Evolutionary conservation across 2,329 filamentous ascomycete genomes (phyloP), one percentile per base, ranked within the genome.

Genomic region (Cladobotryum mycophilum): DNA sequence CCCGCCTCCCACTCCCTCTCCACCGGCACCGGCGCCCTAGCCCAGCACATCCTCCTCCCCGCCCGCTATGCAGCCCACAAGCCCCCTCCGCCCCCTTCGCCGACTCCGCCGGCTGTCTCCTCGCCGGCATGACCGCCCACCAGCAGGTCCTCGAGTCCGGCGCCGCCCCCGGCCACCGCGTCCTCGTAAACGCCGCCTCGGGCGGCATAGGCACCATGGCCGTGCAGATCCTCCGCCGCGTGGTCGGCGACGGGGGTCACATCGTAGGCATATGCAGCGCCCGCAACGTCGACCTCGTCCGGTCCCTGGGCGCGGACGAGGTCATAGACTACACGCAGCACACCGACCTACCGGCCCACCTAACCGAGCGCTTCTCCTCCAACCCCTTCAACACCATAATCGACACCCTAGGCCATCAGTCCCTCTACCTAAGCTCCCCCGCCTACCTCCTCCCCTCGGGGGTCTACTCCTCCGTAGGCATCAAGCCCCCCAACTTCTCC

Each of bases 121-220:
- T 72, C 30, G 64, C 69, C 5, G 70, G 65, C 5, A 60, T 67
- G 48, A 71, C 70, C 8, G 71, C 72, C 15, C 53, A 69, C 47
- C 64, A 69, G 38, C 58, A 74, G 20, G 59, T 74, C 0, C 59
- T 60, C 9, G 62, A 69, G 17, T 70, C 72, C 3, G 67, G 62
- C 2, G 62, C 67, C 52, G 63, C 67, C 56, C 56, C 56, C 22
- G 69, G 74, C 0, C 63, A 70, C 36, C 61, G 67, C 2, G 71
- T 78, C 35, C 56, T 79, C 43, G 63, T 79, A 4, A 76, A 78
- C 54, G 76, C 74, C 3, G 76, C 73, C 17, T 76, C 75, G 55
- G 76, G 76, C 1, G 76, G 74, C 12, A 71, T 79, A 5, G 76
- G 76, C 12, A 67, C 68, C 17, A 56, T 78, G 45, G 63, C 69